A percentile compares a stretch with the other conserved stretches of the same genome.
Evolutionary conservation across 164 flowering plant species (phyloP).

Genomic region (Magnolia sinica): DNA sequence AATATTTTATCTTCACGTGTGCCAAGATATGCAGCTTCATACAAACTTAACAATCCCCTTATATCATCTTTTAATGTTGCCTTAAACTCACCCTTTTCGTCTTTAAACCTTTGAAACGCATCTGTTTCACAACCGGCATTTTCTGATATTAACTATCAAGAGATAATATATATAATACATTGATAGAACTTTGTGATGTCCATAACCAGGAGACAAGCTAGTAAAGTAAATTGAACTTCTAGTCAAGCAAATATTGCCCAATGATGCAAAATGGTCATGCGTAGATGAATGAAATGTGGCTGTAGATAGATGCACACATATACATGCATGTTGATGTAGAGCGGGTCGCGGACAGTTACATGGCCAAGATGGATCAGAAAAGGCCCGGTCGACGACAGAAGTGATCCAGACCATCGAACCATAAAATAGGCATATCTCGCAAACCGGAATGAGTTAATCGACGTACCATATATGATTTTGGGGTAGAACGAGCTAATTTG

Average conservation of each 20-base stretch:
- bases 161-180: background rate
- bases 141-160: background rate
- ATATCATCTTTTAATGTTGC: slow-evolving; percentile 10
- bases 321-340: too few species aligned
- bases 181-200: background rate
- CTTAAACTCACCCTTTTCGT: slow-evolving; percentile 25
- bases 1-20: slow-evolving; percentile 20
- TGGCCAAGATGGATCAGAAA: too few species aligned
- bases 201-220: too few species aligned
- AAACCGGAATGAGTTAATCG: too few species aligned
- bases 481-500: too few species aligned
- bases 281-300: background rate
- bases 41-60: slow-evolving; percentile 23
- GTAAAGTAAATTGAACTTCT: too few species aligned
- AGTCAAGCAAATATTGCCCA: background rate
- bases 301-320: background rate
- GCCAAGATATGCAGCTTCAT: slow-evolving; percentile 21
- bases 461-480: too few species aligned
- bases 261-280: background rate
- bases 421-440: too few species aligned
- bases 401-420: too few species aligned
- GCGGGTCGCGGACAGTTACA: too few species aligned
- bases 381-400: too few species aligned
- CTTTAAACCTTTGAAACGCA: slow-evolving; percentile 28
- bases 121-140: slow-evolving; percentile 15